Base-by-base conservation (phyloP, 352 stramenopile genomes). In the Phytophthora litchii region DNA sequence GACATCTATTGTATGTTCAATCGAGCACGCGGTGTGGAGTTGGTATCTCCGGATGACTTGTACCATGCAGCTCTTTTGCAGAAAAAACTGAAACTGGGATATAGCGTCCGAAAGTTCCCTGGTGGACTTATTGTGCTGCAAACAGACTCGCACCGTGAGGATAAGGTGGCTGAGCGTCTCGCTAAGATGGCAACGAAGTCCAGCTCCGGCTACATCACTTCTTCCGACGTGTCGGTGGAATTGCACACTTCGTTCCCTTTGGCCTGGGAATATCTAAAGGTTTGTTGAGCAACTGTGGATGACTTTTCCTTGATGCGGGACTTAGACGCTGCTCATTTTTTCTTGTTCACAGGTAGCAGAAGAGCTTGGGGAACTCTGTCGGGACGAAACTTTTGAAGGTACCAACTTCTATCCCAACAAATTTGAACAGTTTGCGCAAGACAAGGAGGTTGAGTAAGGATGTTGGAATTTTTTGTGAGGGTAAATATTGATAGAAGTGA, bases 1-100 rank as follows among this genome's bases (percentile, higher is more conserved):
- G 97, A 99, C 82, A 94, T 99, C 41, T 99, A 99, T 74, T 99
- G 96, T 67, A 89, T 99, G 55, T 99, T 98, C 59, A 99, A 99
- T 80, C 88, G 96, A 54, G 97, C 97, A 20, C 86, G 97, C 4
- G 97, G 96, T 4, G 97, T 98, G 3, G 97, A 99, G 63, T 76
- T 99, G 35, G 91, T 99, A 43, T 99, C 96, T 21, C 97, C 97
- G 0, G 94, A 99, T 44, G 97, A 99, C 86, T 68, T 99, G 16
- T 91, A 98, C 38, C 86, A 97, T 34, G 95, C 95, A 21, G 80
- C 88, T 27, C 49, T 81, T 37, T 67, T 96, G 49, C 89, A 98
- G 53, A 88, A 91, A 67, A 79, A 76, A 29, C 65, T 97, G 8
- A 67, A 70, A 9, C 82, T 99, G 7, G 95, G 94, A 13, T 96